Evolutionary conservation across 805 yeast genomes (phyloP).

Genomic region (Kuraishia hungarica): DNA sequence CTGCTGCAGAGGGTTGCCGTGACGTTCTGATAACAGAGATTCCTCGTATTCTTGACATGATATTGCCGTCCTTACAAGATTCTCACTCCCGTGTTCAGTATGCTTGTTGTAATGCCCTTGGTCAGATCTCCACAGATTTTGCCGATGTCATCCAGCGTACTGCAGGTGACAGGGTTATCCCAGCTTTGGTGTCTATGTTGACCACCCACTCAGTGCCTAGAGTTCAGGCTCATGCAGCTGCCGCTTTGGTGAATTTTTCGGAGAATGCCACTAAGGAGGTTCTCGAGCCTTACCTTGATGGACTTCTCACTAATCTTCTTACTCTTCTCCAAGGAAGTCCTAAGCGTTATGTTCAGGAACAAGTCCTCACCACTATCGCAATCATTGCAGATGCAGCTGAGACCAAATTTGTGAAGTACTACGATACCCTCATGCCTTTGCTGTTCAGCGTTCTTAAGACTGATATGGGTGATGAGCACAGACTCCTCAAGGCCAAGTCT

Average conservation of each 20-base stretch:
- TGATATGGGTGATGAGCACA: slow-evolving; percentile 71
- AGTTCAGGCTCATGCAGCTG: slow-evolving; percentile 98
- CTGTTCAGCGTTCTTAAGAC: slow-evolving; percentile 69
- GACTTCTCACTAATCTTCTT: slow-evolving; percentile 63
- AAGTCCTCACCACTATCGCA: slow-evolving; percentile 92
- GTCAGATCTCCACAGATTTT: slow-evolving; percentile 95
- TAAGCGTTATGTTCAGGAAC: slow-evolving; percentile 92
- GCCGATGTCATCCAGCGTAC: slow-evolving; percentile 82
- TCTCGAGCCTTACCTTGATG: slow-evolving; percentile 89
- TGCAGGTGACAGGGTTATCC: slow-evolving; percentile 71
- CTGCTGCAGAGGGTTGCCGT: slow-evolving; percentile 96
- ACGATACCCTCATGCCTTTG: slow-evolving; percentile 90
- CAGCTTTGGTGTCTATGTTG: slow-evolving; percentile 79
- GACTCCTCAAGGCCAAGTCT: slow-evolving; percentile 82
- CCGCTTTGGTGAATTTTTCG: slow-evolving; percentile 91
- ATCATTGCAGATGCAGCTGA: slow-evolving; percentile 96
- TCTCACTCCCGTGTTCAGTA: slow-evolving; percentile 92
- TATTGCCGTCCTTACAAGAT: slow-evolving; percentile 78
- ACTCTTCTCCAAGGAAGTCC: slow-evolving; percentile 67
- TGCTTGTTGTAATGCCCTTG: slow-evolving; percentile 94
- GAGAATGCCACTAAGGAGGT: slow-evolving; percentile 86
- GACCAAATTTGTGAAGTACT: slow-evolving; percentile 78
- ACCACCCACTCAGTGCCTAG: slow-evolving; percentile 70
- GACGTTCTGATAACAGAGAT: slow-evolving; percentile 80
- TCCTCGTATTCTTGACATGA: slow-evolving; percentile 73